Percentiles rank a stretch among this genome's conserved stretches.
phyloP scores from a whole-genome alignment of 2,329 filamentous ascomycete species.

The Paraphoma chrysanthemicola region DNA sequence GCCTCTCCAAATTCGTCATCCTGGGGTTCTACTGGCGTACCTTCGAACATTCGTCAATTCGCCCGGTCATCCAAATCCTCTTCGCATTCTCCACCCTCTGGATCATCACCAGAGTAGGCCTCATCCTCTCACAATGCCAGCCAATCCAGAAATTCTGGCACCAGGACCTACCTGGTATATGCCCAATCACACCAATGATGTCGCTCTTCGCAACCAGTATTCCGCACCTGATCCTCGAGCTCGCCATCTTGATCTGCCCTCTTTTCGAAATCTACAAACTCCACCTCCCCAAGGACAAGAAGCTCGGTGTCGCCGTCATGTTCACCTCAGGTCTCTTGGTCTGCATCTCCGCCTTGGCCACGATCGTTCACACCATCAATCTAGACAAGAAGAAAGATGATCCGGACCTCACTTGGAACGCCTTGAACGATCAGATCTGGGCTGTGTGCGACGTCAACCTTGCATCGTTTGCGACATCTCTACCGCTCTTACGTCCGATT shows the following conservation, averaged over 20 bases:
- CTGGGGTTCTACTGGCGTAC: conserved; percentile 33
- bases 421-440: conserved; percentile 30
- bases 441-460: conserved; percentile 34
- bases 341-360: conserved; percentile 25
- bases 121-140: conserved; percentile 26
- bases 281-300: conserved; percentile 20
- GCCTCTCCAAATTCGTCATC: conserved; percentile 30
- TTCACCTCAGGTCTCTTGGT: conserved; percentile 26
- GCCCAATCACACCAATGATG: conserved; percentile 26
- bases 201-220: conserved; percentile 23
- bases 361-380: conserved; percentile 21
- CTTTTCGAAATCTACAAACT: conserved; percentile 25
- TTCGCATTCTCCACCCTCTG: conserved; percentile 16
- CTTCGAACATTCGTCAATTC: conserved; percentile 27
- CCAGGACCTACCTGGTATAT: conserved; percentile 15
- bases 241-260: conserved; percentile 27
- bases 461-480: conserved; percentile 25
- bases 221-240: conserved; percentile 30
- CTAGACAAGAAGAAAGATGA: conserved; percentile 16
- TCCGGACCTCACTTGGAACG: conserved; percentile 28
- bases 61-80: conserved; percentile 26
- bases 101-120: conserved; percentile 25
- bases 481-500: conserved; percentile 26
- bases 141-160: conserved; percentile 30
- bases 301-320: conserved; percentile 27